Evolutionary conservation across 345 rosid genomes (phyloP).

Genomic region (Populus deltoides): DNA sequence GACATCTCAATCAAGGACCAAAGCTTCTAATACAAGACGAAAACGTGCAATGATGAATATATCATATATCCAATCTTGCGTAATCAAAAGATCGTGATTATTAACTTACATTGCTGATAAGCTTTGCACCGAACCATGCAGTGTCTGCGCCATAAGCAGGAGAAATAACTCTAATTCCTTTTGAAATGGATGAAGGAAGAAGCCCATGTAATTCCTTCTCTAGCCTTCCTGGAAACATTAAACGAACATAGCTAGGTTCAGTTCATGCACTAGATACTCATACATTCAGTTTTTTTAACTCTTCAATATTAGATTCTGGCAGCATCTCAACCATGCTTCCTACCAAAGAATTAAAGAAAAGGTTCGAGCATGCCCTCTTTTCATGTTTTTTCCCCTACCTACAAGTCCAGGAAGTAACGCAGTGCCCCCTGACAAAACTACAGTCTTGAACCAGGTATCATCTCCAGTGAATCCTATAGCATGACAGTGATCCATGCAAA

Average conservation of each 20-base stretch:
- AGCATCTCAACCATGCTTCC: not conserved
- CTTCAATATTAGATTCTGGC: not conserved
- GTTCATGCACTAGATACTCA: not conserved
- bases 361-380: not conserved
- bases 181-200: conserved; percentile 51
- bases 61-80: not conserved
- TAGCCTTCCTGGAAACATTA: conserved; percentile 60
- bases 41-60: no score
- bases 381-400: conserved; percentile 33
- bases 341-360: not conserved
- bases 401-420: conserved; percentile 84
- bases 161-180: conserved; percentile 64
- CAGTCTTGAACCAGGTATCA: conserved; percentile 85
- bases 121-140: conserved; percentile 92
- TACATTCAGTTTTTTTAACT: not conserved
- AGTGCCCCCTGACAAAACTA: conserved; percentile 76
- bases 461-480: conserved; percentile 58
- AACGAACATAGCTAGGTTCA: conserved; percentile 2
- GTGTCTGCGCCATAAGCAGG: conserved; percentile 70
- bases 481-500: conserved; percentile 90
- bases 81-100: not conserved
- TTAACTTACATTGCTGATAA: conserved; percentile 69
- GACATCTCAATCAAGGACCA: no score
- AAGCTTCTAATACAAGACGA: no score
- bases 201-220: conserved; percentile 65